Evolutionary conservation across 2,329 filamentous ascomycete species (phyloP), one percentile per base, ranked within the genome.

Genomic region (Paracoccidioides lutzii): DNA sequence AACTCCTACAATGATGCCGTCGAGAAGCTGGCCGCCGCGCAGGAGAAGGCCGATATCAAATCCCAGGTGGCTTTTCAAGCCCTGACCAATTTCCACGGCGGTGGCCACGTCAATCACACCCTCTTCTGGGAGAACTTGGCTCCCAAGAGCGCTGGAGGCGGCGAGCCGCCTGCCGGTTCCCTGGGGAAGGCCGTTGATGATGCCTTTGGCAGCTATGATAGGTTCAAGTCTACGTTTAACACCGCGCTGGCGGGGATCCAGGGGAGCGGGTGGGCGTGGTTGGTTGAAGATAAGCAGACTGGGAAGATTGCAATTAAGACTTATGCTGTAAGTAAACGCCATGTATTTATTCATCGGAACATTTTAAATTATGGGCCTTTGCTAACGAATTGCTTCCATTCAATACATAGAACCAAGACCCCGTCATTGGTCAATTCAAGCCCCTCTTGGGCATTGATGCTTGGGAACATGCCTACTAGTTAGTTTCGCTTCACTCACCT

Each of bases 401-500:
- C 6, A 51, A 56, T 32, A 28, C 53, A 33, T 56, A 78, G 70
- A 94, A 94, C 78, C 89, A 95, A 76, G 89, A 95, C 71, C 87
- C 90, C 32, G 87, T 96, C 35, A 81, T 89, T 12, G 90, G 90
- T 52, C 86, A 86, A 70, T 88, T 86, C 69, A 79, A 83, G 66
- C 90, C 90, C 41, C 77, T 96, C 51, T 76, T 96, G 49, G 90
- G 90, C 56, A 85, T 96, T 66, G 90, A 96, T 76, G 90, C 90
- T 55, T 95, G 90, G 90, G 90, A 95, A 79, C 90, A 95, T 75
- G 90, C 90, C 53, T 95, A 94, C 78, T 94, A 95, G 78, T 80
- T 71, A 75, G 77, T 73, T 43, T 43, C 41, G 40, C 43, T 44
- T 42, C 44, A 41, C 42, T 50, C 50, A 49, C 30, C n/a, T 56